Evolutionary conservation across 1,139 yeast genomes (phyloP), one percentile per base, ranked within the genome.

Genomic region (Diutina neorugosa): DNA sequence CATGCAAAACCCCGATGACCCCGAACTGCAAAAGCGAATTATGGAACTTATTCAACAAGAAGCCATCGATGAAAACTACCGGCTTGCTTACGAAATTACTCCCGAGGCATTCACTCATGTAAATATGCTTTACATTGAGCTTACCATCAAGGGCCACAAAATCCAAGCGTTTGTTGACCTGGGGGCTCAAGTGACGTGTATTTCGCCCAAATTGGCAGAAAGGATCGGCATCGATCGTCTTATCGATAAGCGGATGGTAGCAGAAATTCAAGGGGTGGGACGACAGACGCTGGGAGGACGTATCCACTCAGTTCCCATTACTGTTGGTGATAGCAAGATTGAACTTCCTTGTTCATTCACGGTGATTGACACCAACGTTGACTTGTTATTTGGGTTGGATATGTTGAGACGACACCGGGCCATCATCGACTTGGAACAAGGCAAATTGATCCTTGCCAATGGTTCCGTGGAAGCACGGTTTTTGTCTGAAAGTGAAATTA

Each of bases 131-230:
- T 91, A 84, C 68, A 81, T 93, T 19, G 76, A 84, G 54, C 76
- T 90, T 53, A 82, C 80, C 57, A 85, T 93, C 25, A 90, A 91
- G 62, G 93, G 94, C 0, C 76, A 77, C 52, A 81, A 83, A 23
- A 86, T 90, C 8, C 88, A 88, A 65, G 98, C 98, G 0, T 88
- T 93, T 71, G 96, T 93, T 11, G 99, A 93, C 65, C 82, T 97
- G 0, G 98, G 99, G 1, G 98, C 99, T 0, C 97, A 90, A 65
- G 75, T 82, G 47, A 90, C 98, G 0, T 84, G 91, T 52, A 85
- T 75, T n/a, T 82, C 90, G 20, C 86, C 96, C 1, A 69, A 72
- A 48, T 73, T 93, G 59, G 96, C 96, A 0, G 86, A 84, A 58
- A 71, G 73, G 55, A 81, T 93, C 54, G 87, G 88, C 0, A 69